Base-by-base conservation (phyloP, 805 yeast species). In the Sugiyamaella chiloensis region DNA sequence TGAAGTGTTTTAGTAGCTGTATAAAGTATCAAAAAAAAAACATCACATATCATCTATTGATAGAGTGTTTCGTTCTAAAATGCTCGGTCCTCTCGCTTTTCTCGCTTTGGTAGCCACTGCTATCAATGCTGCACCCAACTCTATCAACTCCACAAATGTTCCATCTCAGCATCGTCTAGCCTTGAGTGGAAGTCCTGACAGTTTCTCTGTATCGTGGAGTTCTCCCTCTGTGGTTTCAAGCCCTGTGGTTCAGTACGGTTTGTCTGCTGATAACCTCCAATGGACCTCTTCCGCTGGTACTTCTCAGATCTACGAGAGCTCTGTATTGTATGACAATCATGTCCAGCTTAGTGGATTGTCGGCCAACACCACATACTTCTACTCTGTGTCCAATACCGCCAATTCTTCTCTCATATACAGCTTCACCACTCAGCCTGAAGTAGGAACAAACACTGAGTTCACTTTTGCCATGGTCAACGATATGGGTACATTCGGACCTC, bases 121-220 rank as follows among this genome's bases (percentile, higher is more conserved):
- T 12, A 19, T 29, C 11, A 39, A 30, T 20, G 43, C 39, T 39
- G 27, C 19, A 17, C 42, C 42, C 11, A 14, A 14, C 16, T 21
- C 48, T 12, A 19, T n/a, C 7, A 30, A 45, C 37, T 19, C 29
- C n/a, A 16, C 48, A 12, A 39, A 42, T 27, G 52, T 39, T 8
- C 52, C 52, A 6, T 42, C 47, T 34, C 51, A 57, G 48, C 60
- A 55, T 23, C 59, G 60, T 27, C 46, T 57, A 8, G 60, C 62
- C 14, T 56, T 52, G 42, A 60, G 60, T 20, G 62, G 60, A 23
- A 27, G 48, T 5, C 43, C 47, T 11, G 52, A 52, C 14, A 53
- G 53, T 17, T 56, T 59, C 53, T 42, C 57, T 14, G 53, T 59
- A 26, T 47, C 59, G 8, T 59, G 62, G 62, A 56, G 51, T 48